phyloP scores from a whole-genome alignment of 495 filamentous ascomycete genomes.

The Talaromyces ruber region DNA sequence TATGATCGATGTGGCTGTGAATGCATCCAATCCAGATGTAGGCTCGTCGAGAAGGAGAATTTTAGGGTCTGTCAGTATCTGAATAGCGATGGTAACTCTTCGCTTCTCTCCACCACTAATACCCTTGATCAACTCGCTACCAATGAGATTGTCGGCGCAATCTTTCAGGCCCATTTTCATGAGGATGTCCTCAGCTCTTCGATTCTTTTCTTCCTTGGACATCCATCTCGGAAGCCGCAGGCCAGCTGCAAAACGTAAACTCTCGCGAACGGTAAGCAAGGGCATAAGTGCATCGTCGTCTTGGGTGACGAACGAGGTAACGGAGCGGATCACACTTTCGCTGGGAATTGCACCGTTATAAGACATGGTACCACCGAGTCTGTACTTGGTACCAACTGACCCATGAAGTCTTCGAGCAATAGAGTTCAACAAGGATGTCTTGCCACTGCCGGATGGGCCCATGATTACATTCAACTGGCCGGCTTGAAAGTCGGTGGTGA shows the following conservation, averaged over 20 bases:
- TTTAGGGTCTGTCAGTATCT: conserved; percentile 64
- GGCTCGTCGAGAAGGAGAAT: conserved; percentile 67
- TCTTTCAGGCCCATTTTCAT: conserved; percentile 69
- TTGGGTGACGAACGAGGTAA: conserved; percentile 68
- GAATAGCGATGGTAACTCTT: conserved; percentile 65
- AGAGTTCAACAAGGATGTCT: conserved; percentile 60
- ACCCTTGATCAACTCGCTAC: conserved; percentile 61
- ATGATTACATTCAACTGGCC: conserved; percentile 66
- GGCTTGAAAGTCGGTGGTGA: conserved; percentile 52
- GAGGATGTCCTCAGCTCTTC: conserved; percentile 60
- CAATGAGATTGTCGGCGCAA: conserved; percentile 66
- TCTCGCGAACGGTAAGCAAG: conserved; percentile 67
- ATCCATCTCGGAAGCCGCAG: conserved; percentile 61
- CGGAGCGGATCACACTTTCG: conserved; percentile 53
- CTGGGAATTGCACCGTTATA: conserved; percentile 62
- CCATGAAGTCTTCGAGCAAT: conserved; percentile 56
- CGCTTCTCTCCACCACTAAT: conserved; percentile 74
- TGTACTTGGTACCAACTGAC: conserved; percentile 45
- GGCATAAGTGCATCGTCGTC: conserved; percentile 67
- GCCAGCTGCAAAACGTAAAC: conserved; percentile 57
- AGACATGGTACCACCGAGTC: conserved; percentile 45
- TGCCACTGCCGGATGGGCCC: conserved; percentile 69
- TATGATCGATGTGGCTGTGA: conserved; percentile 67
- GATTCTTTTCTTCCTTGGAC: conserved; percentile 52
- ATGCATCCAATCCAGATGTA: conserved; percentile 67